These are phyloP conservation scores for Pseudocercospora fuligena DNA, from an alignment of 2,329 filamentous ascomycete species.

Conservation along the genomic window DNA sequence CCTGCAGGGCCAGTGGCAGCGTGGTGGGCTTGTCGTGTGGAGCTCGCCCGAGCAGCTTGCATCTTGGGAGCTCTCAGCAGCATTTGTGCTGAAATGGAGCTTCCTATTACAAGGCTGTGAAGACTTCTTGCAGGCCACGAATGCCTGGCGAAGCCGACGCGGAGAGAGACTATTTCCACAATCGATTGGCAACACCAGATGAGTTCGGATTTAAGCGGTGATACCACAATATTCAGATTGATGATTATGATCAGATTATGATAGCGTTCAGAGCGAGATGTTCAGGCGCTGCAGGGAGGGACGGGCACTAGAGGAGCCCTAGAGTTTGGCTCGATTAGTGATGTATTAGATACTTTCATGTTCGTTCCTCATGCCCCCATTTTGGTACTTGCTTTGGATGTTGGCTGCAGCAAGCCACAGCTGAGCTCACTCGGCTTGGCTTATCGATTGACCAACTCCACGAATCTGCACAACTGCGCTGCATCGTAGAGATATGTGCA, in stretches of 20 bases:
- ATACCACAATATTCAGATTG: not conserved
- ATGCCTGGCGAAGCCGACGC: constrained; percentile 46
- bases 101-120: constrained; percentile 48
- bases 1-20: constrained; percentile 30
- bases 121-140: constrained; percentile 46
- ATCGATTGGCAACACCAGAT: not conserved
- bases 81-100: constrained; percentile 47
- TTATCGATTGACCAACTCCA: not conserved
- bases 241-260: not conserved
- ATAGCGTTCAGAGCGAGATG: constrained; percentile 6
- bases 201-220: not conserved
- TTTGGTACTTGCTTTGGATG: not conserved
- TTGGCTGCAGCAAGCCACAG: constrained; percentile 1
- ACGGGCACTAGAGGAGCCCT: not conserved
- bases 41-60: constrained; percentile 45
- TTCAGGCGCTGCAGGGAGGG: not conserved
- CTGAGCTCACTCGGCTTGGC: constrained; percentile 9
- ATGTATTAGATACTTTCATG: constrained; percentile 4
- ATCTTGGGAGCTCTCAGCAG: constrained; percentile 51
- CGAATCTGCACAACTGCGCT: not conserved
- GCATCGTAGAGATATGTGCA: not conserved
- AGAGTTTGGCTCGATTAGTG: constrained; percentile 7
- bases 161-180: constrained; percentile 37
- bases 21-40: constrained; percentile 46
- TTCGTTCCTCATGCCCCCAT: not conserved